Evolutionary conservation across 2,329 filamentous ascomycete species (phyloP).

Genomic region (Ophiosphaerella narmari): DNA sequence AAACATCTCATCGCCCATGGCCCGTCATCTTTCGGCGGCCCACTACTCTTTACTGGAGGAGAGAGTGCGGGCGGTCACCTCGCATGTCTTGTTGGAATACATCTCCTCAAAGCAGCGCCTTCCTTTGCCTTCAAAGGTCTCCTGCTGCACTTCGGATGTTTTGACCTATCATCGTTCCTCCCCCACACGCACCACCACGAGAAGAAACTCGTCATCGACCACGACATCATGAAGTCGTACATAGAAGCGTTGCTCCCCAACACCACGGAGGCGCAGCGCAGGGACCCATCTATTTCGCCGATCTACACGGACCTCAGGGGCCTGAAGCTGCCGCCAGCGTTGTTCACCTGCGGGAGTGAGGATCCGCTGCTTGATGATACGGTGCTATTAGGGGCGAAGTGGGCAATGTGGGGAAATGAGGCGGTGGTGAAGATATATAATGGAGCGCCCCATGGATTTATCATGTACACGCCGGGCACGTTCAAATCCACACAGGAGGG

Average conservation of each 20-base stretch:
- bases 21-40: conserved; percentile 48
- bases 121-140: conserved; percentile 55
- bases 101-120: conserved; percentile 48
- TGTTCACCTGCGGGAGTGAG: conserved; percentile 61
- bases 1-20: conserved; percentile 59
- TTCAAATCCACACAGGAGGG: conserved; percentile 45
- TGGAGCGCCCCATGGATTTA: conserved; percentile 61
- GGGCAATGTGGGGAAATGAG: conserved; percentile 57
- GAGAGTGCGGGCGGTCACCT: conserved; percentile 59
- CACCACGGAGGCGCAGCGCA: conserved; percentile 47
- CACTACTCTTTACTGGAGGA: conserved; percentile 49
- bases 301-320: conserved; percentile 53
- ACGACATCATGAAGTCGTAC: conserved; percentile 54
- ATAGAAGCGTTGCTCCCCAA: conserved; percentile 52
- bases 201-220: conserved; percentile 51
- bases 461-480: conserved; percentile 46
- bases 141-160: conserved; percentile 59
- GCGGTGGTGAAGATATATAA: conserved; percentile 58
- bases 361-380: conserved; percentile 60
- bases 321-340: conserved; percentile 54
- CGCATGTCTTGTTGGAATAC: conserved; percentile 52
- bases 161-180: conserved; percentile 53
- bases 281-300: conserved; percentile 54
- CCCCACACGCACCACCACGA: conserved; percentile 48
- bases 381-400: conserved; percentile 59